A percentile compares a stretch with the other conserved stretches of the same genome.
phyloP scores from a whole-genome alignment of 441 rosid genomes.

The Populus tomentosa region DNA sequence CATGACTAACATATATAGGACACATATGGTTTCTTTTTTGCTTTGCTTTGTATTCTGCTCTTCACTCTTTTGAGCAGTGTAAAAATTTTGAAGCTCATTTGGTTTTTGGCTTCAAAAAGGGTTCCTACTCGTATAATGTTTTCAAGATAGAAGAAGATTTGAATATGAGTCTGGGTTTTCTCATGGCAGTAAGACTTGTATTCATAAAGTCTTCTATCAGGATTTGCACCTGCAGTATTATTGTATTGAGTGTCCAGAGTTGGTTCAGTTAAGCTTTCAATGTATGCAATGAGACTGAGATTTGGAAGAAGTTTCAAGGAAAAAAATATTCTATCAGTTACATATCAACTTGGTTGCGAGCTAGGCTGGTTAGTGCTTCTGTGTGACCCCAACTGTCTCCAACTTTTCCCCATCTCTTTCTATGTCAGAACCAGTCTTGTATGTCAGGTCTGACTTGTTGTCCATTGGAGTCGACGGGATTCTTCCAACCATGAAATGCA shows the following conservation, averaged over 20 bases:
- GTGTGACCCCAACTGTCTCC: neutral
- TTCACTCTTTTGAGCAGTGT: constrained; percentile 6
- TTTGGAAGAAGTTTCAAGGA: neutral
- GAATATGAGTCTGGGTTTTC: constrained; percentile 30
- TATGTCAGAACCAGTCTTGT: neutral
- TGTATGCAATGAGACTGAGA: constrained; percentile 4
- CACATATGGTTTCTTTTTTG: constrained; percentile 29
- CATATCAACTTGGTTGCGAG: neutral
- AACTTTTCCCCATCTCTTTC: neutral
- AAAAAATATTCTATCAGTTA: neutral
- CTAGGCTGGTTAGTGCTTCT: neutral
- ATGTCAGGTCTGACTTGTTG: neutral
- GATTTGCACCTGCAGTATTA: constrained; percentile 14
- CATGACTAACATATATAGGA: constrained; percentile 48
- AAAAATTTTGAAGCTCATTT: neutral
- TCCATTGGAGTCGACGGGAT: neutral
- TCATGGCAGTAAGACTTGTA: constrained; percentile 27
- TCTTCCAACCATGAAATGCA: constrained; percentile 16
- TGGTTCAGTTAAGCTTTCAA: constrained; percentile 2
- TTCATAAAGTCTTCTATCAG: constrained; percentile 51
- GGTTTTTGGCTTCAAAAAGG: neutral
- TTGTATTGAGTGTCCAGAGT: constrained; percentile 17
- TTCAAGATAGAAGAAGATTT: constrained; percentile 46
- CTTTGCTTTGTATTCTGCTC: constrained; percentile 12
- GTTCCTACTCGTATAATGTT: constrained; percentile 11